These are phyloP conservation scores for Discostella stelligeroides DNA, from an alignment of 108 stramenopile species.

Conservation along the genomic window DNA sequence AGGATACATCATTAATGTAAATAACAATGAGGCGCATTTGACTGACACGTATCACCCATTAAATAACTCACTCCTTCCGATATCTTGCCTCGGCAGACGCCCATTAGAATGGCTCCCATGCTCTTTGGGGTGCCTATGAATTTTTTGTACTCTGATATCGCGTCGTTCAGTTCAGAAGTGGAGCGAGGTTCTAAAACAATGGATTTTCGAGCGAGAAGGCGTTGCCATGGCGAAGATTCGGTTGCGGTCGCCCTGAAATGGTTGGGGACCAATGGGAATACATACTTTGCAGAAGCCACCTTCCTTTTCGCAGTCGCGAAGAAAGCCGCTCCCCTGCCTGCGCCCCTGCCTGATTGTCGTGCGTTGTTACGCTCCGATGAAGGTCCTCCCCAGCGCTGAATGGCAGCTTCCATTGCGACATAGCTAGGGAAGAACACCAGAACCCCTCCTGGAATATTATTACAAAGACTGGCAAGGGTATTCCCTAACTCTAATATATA, in stretches of 20 bases:
- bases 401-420: conserved; percentile 78
- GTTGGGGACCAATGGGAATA: conserved; percentile 43
- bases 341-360: conserved; percentile 20
- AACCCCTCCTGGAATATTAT: conserved; percentile 91
- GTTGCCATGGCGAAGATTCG: conserved; percentile 70
- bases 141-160: conserved; percentile 89
- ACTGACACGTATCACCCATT: background rate
- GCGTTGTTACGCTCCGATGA: conserved; percentile 22
- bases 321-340: conserved; percentile 41
- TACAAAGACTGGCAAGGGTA: conserved; percentile 78
- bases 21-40: background rate
- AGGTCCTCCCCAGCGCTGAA: conserved; percentile 84
- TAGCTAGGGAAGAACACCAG: conserved; percentile 98
- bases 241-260: conserved; percentile 40
- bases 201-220: conserved; percentile 68
- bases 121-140: conserved; percentile 66
- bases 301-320: conserved; percentile 56
- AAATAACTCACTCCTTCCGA: conserved; percentile 53
- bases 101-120: conserved; percentile 89
- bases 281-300: conserved; percentile 35
- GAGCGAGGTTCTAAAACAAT: conserved; percentile 85
- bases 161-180: conserved; percentile 79
- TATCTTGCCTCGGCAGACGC: conserved; percentile 95
- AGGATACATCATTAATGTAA: background rate
- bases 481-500: conserved; percentile 93